Percentiles rank a stretch among this genome's conserved stretches.
phyloP scores from a whole-genome alignment of 495 filamentous ascomycete species.

The Annulohypoxylon bovei region DNA sequence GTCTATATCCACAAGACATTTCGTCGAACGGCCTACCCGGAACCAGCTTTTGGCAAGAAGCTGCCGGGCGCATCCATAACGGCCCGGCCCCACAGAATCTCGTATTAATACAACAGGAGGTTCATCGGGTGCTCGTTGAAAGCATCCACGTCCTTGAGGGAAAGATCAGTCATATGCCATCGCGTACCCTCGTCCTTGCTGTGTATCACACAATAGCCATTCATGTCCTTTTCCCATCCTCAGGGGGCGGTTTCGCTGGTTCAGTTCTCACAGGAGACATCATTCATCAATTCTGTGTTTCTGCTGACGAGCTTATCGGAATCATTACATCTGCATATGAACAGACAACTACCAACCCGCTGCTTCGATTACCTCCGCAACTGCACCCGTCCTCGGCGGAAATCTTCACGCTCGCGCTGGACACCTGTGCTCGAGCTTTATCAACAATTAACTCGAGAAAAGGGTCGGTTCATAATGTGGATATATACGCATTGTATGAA shows the following conservation, averaged over 20 bases:
- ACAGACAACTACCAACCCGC: neutral
- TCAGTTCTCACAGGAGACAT: neutral
- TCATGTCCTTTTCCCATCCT: neutral
- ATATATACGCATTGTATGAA: conserved; percentile 1
- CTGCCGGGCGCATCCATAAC: neutral
- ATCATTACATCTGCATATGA: neutral
- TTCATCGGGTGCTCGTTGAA: conserved; percentile 1
- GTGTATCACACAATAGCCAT: conserved; percentile 6
- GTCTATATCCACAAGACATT: conserved; percentile 3
- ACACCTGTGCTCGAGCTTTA: conserved; percentile 4
- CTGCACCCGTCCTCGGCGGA: conserved; percentile 1
- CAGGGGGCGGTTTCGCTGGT: neutral
- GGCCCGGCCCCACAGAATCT: neutral
- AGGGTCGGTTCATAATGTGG: neutral
- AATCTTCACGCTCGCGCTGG: neutral
- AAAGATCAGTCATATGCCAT: neutral
- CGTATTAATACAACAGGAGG: neutral
- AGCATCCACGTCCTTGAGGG: conserved; percentile 1
- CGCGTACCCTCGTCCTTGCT: conserved; percentile 4
- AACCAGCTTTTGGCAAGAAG: neutral
- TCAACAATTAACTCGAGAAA: conserved; percentile 1
- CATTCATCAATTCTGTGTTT: neutral
- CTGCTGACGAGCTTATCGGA: conserved; percentile 2
- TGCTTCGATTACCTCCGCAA: neutral
- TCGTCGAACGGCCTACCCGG: neutral